phyloP scores from a whole-genome alignment of 768 basidiomycete species.

The Pleurotus giganteus region DNA sequence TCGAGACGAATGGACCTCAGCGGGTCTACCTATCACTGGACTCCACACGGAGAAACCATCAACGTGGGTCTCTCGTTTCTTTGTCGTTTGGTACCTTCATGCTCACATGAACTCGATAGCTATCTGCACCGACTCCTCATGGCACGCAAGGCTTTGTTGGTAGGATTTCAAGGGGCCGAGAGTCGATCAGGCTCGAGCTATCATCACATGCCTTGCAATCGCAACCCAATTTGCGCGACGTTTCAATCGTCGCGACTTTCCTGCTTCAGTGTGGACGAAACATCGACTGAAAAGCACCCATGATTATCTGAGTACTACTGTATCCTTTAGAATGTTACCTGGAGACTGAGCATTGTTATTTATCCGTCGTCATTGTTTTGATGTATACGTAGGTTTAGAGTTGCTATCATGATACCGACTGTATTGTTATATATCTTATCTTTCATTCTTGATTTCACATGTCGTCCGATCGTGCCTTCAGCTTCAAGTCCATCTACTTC shows the following conservation, averaged over 20 bases:
- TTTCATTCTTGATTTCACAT: no score
- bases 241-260: slow-evolving; percentile 42
- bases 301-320: background rate
- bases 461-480: no score
- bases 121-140: slow-evolving; percentile 9
- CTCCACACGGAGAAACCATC: slow-evolving; percentile 21
- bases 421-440: no score
- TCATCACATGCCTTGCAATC: slow-evolving; percentile 43
- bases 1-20: slow-evolving; percentile 37
- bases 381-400: no score
- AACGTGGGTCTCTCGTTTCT: slow-evolving; percentile 18
- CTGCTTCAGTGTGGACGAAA: slow-evolving; percentile 47
- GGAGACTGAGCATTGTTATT: no score
- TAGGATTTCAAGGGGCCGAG: slow-evolving; percentile 33
- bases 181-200: slow-evolving; percentile 41
- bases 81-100: background rate
- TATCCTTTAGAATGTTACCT: background rate
- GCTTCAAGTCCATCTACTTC: no score
- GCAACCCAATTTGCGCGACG: slow-evolving; percentile 43
- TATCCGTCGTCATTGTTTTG: no score
- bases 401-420: no score
- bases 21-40: slow-evolving; percentile 41
- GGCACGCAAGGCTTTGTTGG: slow-evolving; percentile 20
- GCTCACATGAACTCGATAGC: slow-evolving; percentile 23
- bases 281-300: slow-evolving; percentile 35